A percentile compares a stretch with the other conserved stretches of the same genome.
phyloP scores from a whole-genome alignment of 1,284 basidiomycete species.

The Phenoliferia sp. region DNA sequence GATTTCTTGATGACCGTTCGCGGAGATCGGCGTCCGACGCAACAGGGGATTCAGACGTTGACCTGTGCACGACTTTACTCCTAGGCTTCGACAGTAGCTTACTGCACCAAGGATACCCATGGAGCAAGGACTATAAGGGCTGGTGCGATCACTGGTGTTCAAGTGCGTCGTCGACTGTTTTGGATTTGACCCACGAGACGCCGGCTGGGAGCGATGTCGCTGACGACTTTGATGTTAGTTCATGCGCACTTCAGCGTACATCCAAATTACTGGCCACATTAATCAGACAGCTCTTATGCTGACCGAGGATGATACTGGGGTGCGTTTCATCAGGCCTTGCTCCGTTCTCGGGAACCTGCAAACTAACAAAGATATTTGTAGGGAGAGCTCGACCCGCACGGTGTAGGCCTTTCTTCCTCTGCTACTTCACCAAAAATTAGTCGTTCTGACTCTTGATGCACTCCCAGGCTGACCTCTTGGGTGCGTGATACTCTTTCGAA shows the following conservation, averaged over 20 bases:
- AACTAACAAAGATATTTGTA: conserved; percentile 54
- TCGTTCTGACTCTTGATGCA: not conserved
- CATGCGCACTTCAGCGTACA: conserved; percentile 58
- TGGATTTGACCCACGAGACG: too few species aligned
- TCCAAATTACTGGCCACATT: conserved; percentile 60
- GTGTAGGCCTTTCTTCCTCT: not conserved
- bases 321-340: not conserved
- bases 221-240: conserved; percentile 42
- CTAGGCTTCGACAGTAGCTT: conserved; percentile 21
- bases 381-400: conserved; percentile 43
- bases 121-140: conserved; percentile 60
- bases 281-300: conserved; percentile 31
- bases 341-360: conserved; percentile 48
- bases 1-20: not conserved
- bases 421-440: too few species aligned
- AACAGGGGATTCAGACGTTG: conserved; percentile 1
- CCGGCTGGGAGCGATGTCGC: not conserved
- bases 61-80: not conserved
- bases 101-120: conserved; percentile 50
- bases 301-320: not conserved
- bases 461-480: not conserved
- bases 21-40: too few species aligned
- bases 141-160: conserved; percentile 56
- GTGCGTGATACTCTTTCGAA: not conserved
- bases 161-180: not conserved